These are phyloP conservation scores for Pichia sp. DNA, from an alignment of 1,139 yeast species.

Conservation along the genomic window DNA sequence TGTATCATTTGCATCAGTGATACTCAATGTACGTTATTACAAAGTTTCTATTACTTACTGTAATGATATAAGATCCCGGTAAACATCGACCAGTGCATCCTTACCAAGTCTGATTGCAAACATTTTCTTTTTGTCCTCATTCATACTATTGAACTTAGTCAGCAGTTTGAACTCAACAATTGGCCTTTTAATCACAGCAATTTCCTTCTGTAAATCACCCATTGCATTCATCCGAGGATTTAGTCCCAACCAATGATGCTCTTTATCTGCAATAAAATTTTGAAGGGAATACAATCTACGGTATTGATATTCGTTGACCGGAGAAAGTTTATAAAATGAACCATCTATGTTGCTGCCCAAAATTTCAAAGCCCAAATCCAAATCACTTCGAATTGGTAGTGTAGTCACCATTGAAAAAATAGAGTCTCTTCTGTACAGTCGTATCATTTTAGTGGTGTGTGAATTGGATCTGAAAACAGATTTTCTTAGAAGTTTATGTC, in stretches of 20 bases:
- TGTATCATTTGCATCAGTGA: too few species aligned
- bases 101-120: slow-evolving; percentile 53
- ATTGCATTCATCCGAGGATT: slow-evolving; percentile 70
- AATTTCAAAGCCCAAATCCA: slow-evolving; percentile 39
- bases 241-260: slow-evolving; percentile 66
- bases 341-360: slow-evolving; percentile 79
- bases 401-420: slow-evolving; percentile 25
- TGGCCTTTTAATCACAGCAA: slow-evolving; percentile 27
- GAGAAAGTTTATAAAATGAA: slow-evolving; percentile 64
- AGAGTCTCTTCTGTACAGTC: slow-evolving; percentile 20
- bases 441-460: slow-evolving; percentile 46
- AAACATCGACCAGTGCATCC: slow-evolving; percentile 50
- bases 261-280: slow-evolving; percentile 77
- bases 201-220: slow-evolving; percentile 35
- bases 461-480: slow-evolving; percentile 68
- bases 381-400: slow-evolving; percentile 17
- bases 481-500: slow-evolving; percentile 64
- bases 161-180: slow-evolving; percentile 55
- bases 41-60: slow-evolving; percentile 13
- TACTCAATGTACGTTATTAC: neutral
- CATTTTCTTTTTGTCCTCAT: slow-evolving; percentile 48
- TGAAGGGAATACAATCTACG: slow-evolving; percentile 79
- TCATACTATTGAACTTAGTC: slow-evolving; percentile 44
- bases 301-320: slow-evolving; percentile 67
- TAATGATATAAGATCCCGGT: slow-evolving; percentile 52